Evolutionary conservation across 1,284 basidiomycete species (phyloP), one percentile per base, ranked within the genome.

Genomic region (Heterobasidion occidentale): DNA sequence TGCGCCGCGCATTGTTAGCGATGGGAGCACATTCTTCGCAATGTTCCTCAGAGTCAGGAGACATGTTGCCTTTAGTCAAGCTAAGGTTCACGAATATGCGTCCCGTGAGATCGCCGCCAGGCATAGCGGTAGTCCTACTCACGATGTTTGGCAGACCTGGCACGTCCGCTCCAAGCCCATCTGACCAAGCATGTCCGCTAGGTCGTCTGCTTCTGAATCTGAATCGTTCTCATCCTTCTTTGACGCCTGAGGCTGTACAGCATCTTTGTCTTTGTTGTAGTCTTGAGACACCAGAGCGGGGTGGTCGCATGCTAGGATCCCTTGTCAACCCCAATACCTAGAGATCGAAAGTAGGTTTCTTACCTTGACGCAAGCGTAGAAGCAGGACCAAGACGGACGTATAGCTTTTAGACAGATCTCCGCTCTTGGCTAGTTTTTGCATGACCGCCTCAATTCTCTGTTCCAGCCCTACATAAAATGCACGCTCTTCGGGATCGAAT

Each of bases 281-380:
- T 92, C 86, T 56, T 86, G 83, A 2, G 85, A 81, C 14, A 95
- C 84, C 9, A 97, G 78, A 0, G 82, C 77, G 0, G 94, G 93
- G 65, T 97, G 94, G 62, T 92, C 88, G 67, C 94, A 96, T 0
- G 94, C 93, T 94, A 58, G 11, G 44, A 53, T 35, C 17, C 46
- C 51, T 44, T n/a, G 54, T 61, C 17, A 57, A 47, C 36, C 14
- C 35, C 47, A 2, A 59, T 47, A n/a, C 48, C 36, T 54, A 54
- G 44, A 17, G 54, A 12, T 6, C 9, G 46, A 36, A 20, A n/a
- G 35, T 20, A 46, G 2, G 42, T 36, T 54, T 52, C 48, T 48
- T 54, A 91, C 92, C 92, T 81, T 98, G 95, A 20, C 95, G 81
- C 34, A 98, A 76, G 36, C 95, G 80, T 53, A 98, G 78, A 56